These are phyloP conservation scores for Harringtonia lauricola DNA, from an alignment of 2,329 filamentous ascomycete genomes.

Conservation along the genomic window DNA sequence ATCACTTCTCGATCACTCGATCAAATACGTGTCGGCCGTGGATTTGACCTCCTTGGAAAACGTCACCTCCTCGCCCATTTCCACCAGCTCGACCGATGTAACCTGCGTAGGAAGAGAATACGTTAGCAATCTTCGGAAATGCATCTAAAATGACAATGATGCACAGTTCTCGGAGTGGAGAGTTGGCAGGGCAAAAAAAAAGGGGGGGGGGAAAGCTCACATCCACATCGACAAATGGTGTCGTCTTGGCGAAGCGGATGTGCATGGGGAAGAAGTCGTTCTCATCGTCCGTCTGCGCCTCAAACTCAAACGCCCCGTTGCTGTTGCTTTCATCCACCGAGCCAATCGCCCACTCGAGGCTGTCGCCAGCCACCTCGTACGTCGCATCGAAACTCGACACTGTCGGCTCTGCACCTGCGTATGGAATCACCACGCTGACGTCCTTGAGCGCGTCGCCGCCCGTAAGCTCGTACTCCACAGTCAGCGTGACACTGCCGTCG, in stretches of 20 bases:
- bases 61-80: conserved; percentile 66
- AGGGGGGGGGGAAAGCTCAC: conserved; percentile 43
- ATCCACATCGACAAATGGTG: conserved; percentile 85
- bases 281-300: conserved; percentile 77
- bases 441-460: conserved; percentile 70
- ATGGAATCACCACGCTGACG: conserved; percentile 81
- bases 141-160: background rate
- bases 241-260: conserved; percentile 75
- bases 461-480: conserved; percentile 89
- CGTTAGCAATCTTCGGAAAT: conserved; percentile 14
- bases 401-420: conserved; percentile 69
- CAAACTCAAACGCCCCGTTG: conserved; percentile 88
- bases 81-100: conserved; percentile 56
- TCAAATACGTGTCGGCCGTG: conserved; percentile 62
- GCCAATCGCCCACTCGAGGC: conserved; percentile 88
- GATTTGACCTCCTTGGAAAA: conserved; percentile 78
- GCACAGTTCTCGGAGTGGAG: background rate
- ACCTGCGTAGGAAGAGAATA: conserved; percentile 32
- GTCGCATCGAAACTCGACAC: conserved; percentile 90
- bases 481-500: conserved; percentile 74
- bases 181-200: background rate
- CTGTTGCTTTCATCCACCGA: conserved; percentile 71
- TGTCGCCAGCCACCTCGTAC: conserved; percentile 89
- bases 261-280: conserved; percentile 98
- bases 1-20: conserved; percentile 45